Evolutionary conservation across 2,329 filamentous ascomycete genomes (phyloP).

Genomic region (Passalora sequoiae): DNA sequence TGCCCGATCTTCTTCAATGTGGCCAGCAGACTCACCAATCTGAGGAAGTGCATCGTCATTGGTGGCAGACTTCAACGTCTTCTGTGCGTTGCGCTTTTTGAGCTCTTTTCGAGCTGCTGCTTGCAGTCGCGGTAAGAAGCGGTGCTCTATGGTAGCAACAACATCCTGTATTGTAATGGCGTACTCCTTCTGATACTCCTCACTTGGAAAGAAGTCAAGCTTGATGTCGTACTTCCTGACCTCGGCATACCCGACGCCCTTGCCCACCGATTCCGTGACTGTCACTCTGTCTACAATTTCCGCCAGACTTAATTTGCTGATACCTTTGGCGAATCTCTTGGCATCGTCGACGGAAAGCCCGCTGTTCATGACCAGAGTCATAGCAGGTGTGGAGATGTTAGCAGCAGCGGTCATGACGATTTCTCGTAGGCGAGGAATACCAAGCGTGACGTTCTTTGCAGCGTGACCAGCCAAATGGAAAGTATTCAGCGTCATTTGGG

Average conservation of each 20-base stretch:
- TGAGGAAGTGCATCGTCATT: conserved; percentile 64
- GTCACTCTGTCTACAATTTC: conserved; percentile 77
- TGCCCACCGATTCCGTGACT: conserved; percentile 73
- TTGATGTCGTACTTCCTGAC: conserved; percentile 82
- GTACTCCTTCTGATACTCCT: conserved; percentile 81
- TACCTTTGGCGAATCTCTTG: conserved; percentile 82
- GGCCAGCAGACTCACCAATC: conserved; percentile 61
- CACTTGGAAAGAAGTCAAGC: conserved; percentile 74
- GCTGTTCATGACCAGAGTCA: conserved; percentile 74
- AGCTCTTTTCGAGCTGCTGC: conserved; percentile 69
- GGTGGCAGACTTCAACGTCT: conserved; percentile 47
- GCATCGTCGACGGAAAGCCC: conserved; percentile 65
- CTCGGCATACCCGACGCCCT: conserved; percentile 61
- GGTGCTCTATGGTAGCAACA: conserved; percentile 69
- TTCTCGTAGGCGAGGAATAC: conserved; percentile 94
- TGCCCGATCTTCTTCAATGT: conserved; percentile 46
- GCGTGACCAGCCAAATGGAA: conserved; percentile 99
- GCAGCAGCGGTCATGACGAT: conserved; percentile 96
- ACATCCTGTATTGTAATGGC: conserved; percentile 76
- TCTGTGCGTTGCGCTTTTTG: conserved; percentile 65
- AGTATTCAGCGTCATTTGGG: conserved; percentile 98
- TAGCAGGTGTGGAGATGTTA: conserved; percentile 81
- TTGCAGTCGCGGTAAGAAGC: conserved; percentile 68
- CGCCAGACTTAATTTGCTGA: conserved; percentile 77
- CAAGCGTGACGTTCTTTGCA: conserved; percentile 95